Evolutionary conservation across 768 basidiomycete species (phyloP).

Genomic region (Gautieria morchelliformis): DNA sequence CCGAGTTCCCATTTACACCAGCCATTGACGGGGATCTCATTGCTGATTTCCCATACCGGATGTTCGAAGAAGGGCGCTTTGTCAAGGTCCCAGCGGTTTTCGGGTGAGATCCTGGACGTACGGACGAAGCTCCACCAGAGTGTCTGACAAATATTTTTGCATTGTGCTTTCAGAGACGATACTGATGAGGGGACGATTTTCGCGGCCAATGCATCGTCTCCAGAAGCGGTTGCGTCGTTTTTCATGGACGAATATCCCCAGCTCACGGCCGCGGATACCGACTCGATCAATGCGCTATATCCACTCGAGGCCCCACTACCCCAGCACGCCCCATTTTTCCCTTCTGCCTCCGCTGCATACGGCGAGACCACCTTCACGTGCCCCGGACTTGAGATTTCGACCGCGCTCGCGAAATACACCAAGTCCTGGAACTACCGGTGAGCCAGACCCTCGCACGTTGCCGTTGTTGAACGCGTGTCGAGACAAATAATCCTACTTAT

Average conservation of each 20-base stretch:
- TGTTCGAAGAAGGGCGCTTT: conserved; percentile 7
- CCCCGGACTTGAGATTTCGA: neutral
- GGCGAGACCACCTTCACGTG: conserved; percentile 4
- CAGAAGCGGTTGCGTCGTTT: conserved; percentile 1
- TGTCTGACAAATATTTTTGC: neutral
- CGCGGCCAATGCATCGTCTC: conserved; percentile 6
- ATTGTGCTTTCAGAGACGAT: conserved; percentile 4
- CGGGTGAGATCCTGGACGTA: neutral
- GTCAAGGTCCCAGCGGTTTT: conserved; percentile 8
- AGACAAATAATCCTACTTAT: neutral
- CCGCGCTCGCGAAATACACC: neutral
- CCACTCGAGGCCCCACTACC: neutral
- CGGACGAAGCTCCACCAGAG: neutral
- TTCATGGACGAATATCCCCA: conserved; percentile 4
- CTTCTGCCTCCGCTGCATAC: conserved; percentile 2
- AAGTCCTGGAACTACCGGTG: conserved; percentile 7
- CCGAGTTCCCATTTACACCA: conserved; percentile 26
- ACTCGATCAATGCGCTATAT: neutral
- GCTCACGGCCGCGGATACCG: neutral
- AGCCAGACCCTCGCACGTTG: neutral
- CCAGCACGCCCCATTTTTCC: conserved; percentile 1
- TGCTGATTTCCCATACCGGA: conserved; percentile 1
- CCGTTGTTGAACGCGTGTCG: neutral
- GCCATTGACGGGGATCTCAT: conserved; percentile 21
- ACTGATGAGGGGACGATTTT: conserved; percentile 9